Evolutionary conservation across 169 alveolate species (phyloP).

Genomic region (Babesia divergens): DNA sequence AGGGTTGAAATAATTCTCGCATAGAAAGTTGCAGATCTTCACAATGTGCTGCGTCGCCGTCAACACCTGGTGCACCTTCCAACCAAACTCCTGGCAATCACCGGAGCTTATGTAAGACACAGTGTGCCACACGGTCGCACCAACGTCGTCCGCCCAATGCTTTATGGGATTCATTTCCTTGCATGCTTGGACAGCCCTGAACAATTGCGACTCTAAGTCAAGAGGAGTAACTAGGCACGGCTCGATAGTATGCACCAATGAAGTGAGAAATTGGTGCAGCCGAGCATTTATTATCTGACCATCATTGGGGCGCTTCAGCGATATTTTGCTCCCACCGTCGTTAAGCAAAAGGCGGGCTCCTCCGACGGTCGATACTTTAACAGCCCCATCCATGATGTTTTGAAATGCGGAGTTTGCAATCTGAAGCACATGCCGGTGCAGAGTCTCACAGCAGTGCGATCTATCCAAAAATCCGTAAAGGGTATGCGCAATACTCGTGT

Average conservation of each 20-base stretch:
- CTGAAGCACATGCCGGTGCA: slow-evolving; percentile 33
- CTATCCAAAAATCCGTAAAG: slow-evolving; percentile 32
- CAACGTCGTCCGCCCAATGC: slow-evolving; percentile 58
- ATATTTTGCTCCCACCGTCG: slow-evolving; percentile 61
- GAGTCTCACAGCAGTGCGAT: slow-evolving; percentile 41
- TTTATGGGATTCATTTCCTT: neutral
- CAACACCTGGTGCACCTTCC: slow-evolving; percentile 46
- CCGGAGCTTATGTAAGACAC: slow-evolving; percentile 49
- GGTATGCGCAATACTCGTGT: slow-evolving; percentile 25
- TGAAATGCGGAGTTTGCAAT: slow-evolving; percentile 52
- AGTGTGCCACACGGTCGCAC: slow-evolving; percentile 57
- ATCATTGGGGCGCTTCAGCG: slow-evolving; percentile 50
- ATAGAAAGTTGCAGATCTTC: slow-evolving; percentile 50
- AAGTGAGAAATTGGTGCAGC: neutral
- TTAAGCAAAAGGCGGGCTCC: slow-evolving; percentile 37
- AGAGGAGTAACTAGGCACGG: slow-evolving; percentile 5
- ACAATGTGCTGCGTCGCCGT: slow-evolving; percentile 43
- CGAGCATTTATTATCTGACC: slow-evolving; percentile 36
- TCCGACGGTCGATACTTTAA: neutral
- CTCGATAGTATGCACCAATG: slow-evolving; percentile 33
- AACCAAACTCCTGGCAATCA: slow-evolving; percentile 42
- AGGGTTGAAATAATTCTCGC: slow-evolving; percentile 54
- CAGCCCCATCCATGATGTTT: slow-evolving; percentile 6
- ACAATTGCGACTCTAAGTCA: slow-evolving; percentile 22
- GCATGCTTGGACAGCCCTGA: slow-evolving; percentile 13